Evolutionary conservation across 768 basidiomycete genomes (phyloP).

Genomic region (Russula dissimulans): DNA sequence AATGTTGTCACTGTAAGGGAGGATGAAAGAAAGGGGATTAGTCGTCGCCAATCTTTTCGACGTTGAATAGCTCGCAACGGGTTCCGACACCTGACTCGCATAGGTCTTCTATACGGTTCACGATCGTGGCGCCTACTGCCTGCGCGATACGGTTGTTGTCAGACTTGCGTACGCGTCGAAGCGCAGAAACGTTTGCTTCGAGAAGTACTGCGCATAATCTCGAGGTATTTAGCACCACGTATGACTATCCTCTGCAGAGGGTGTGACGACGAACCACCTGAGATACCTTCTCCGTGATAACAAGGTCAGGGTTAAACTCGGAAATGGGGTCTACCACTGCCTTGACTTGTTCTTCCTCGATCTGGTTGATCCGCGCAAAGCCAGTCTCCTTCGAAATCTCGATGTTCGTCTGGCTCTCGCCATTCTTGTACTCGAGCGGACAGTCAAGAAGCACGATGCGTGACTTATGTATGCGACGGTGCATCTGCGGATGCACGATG

Average conservation of each 20-base stretch:
- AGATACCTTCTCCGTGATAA: constrained; percentile 97
- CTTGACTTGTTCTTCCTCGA: constrained; percentile 97
- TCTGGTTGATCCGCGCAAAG: constrained; percentile 85
- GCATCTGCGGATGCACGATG: constrained; percentile 95
- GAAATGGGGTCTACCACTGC: constrained; percentile 71
- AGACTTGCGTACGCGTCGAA: constrained; percentile 96
- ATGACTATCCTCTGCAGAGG: not conserved
- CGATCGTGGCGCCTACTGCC: constrained; percentile 91
- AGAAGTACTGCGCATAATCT: constrained; percentile 92
- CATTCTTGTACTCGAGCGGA: constrained; percentile 98
- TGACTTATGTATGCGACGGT: constrained; percentile 81
- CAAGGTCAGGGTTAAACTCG: constrained; percentile 89
- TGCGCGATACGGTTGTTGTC: constrained; percentile 99
- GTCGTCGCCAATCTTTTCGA: constrained; percentile 98
- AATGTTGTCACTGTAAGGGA: not conserved
- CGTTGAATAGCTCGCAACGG: constrained; percentile 85
- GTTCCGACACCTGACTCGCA: constrained; percentile 89
- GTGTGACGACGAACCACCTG: constrained; percentile 46
- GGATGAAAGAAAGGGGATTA: constrained; percentile 20
- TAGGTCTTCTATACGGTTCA: constrained; percentile 92
- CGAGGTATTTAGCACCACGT: not conserved
- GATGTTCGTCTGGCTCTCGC: constrained; percentile 97
- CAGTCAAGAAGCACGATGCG: constrained; percentile 87
- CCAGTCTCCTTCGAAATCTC: constrained; percentile 92
- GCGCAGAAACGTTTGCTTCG: constrained; percentile 83